Base-by-base conservation (phyloP, 2,329 filamentous ascomycete genomes). In the Akanthomyces dipterigenus region DNA sequence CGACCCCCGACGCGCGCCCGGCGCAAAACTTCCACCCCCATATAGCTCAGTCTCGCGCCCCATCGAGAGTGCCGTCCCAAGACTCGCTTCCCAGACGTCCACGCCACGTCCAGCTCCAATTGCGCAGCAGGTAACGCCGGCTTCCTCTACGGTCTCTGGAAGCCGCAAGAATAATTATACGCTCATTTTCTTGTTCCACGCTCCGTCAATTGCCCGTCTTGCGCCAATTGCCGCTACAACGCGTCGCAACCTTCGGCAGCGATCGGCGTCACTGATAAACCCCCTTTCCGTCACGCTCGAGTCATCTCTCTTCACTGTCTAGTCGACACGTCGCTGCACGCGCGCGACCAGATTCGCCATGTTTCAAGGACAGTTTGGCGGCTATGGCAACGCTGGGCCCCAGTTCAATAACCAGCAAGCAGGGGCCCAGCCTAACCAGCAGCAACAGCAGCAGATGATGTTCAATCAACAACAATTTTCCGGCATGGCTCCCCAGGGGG, bases 391-490 rank as follows among this genome's bases (percentile, higher is more conserved):
- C 53, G 61, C 55, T 46, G 61, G 61, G 34, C 56, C 49, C 31
- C 61, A 60, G 56, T 63, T 60, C 40, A 63, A 58, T 46, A 57
- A 60, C 46, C 65, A 65, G 20, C 69, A 65, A 28, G 68, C 66
- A 50, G 63, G 58, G 26, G 65, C 55, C 11, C 63, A 64, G 46
- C 65, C 65, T 5, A 67, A 67, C 31, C 71, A 71, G 22, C 70
- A 70, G 31, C 70, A 71, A 34, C 73, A 74, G 38, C 71, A 70
- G 57, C 73, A 74, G 57, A 70, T 72, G 50, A 75, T 74, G 56
- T 70, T 72, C 34, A 74, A 77, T 61, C 74, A 74, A 63, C 79
- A 81, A 68, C 82, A 82, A 73, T 85, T 81, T 67, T 75, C 78
- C 57, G 73, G 72, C 67, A 83, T 85, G 80, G 75, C 74, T 59